phyloP scores from a whole-genome alignment of 352 stramenopile species.

The Pythium chondricola region DNA sequence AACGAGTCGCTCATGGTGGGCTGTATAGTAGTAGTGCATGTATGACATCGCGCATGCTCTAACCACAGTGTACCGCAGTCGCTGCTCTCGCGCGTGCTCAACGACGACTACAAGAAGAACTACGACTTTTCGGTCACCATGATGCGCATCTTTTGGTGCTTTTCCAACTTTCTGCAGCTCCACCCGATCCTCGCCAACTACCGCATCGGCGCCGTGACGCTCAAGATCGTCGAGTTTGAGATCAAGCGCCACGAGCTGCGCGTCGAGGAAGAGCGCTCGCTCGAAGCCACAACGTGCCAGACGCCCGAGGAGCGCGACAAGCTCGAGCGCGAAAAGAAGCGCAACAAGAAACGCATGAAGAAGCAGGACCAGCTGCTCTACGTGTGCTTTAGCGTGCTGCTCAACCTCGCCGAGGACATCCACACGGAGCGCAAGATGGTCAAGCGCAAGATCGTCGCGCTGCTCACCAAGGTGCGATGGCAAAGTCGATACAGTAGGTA shows the following conservation, averaged over 20 bases:
- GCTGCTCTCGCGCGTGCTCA: constrained; percentile 89
- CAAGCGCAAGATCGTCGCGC: constrained; percentile 87
- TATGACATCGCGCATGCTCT: background rate
- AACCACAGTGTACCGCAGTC: constrained; percentile 27
- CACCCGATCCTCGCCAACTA: constrained; percentile 91
- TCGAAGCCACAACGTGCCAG: constrained; percentile 27
- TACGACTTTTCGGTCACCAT: constrained; percentile 93
- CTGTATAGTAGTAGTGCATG: background rate
- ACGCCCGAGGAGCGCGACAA: constrained; percentile 41
- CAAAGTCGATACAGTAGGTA: no score
- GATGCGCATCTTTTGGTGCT: constrained; percentile 93
- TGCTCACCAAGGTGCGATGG: constrained; percentile 57
- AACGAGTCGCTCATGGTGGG: constrained; percentile 91
- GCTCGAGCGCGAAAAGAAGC: constrained; percentile 75
- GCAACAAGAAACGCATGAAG: constrained; percentile 84
- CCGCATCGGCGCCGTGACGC: constrained; percentile 89
- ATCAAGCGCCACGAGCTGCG: constrained; percentile 85
- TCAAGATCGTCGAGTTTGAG: constrained; percentile 94
- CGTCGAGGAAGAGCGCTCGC: constrained; percentile 54
- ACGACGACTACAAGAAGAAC: constrained; percentile 94
- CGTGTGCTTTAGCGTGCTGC: constrained; percentile 90
- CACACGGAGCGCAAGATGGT: constrained; percentile 94
- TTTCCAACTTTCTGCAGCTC: constrained; percentile 94
- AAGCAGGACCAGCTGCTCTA: constrained; percentile 93
- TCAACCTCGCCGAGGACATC: constrained; percentile 94